Base-by-base conservation (phyloP, 805 yeast genomes). In the Metschnikowia cerradonensis region DNA sequence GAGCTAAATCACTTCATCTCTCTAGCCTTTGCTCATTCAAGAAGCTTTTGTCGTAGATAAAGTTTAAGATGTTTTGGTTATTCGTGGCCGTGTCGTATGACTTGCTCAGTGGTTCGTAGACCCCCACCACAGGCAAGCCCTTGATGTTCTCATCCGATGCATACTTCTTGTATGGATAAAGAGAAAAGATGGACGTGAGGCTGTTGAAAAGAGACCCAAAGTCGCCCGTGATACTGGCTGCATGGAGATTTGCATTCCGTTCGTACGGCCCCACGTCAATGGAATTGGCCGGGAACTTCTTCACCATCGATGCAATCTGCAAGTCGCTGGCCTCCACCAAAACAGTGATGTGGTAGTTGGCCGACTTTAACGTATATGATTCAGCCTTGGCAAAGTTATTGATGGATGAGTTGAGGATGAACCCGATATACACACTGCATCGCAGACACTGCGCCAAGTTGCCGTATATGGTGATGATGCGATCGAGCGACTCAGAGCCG, bases 401-500 rank as follows among this genome's bases (percentile, higher is more conserved):
- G 31, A 68, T 47, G 30, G 58, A 60, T 2, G 66, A 62, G 33
- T 52, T 56, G 35, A 67, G 47, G 4, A 64, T 32, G 51, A 59
- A 73, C 2, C 70, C 54, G 11, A 68, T 42, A 44, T 53, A 71
- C 2, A 67, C 47, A 4, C 62, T 60, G 4, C 67, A 63, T 38
- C 63, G 63, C 52, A 22, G 66, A 43, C n/a, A 63, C 53, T 7
- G 56, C 46, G 6, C 54, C 52, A 20, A 53, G 30, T 11, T 47
- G 1, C 78, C 78, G 43, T 60, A 60, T 5, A 73, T 33, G 1
- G 70, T 56, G 5, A 72, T 46, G 45, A 60, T 61, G 42, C 72
- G 51, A 38, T 72, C 76, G 6, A 70, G 54, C 22, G 40, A 34
- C 32, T n/a, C 40, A 6, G 47, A 34, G 22, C 23, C 32, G 32